Base-by-base conservation (phyloP, 768 basidiomycete genomes). In the Tulasnella sp. region DNA sequence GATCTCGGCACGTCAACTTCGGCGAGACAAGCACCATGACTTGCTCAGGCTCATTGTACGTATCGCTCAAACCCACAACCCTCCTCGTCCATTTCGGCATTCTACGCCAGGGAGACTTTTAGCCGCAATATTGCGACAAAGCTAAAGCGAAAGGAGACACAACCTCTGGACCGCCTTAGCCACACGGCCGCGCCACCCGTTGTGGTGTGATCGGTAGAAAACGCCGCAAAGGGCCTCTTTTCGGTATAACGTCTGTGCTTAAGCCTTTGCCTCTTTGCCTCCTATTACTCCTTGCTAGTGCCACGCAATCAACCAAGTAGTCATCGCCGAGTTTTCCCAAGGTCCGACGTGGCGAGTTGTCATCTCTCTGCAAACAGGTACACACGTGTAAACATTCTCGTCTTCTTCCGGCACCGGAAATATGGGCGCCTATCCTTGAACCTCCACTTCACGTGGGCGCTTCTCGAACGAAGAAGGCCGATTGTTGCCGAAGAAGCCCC, bases 341-440 rank as follows among this genome's bases (percentile, higher is more conserved):
- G 26, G 61, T 23, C 32, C 61, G 61, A 67, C 61, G 61, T 67
- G 61, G 61, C 61, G 61, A 67, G 32, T 35, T 35, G 35, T 35
- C 2, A 23, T 20, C 51, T 7, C 5, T 51, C 11, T 13, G 26
- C 44, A 15, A 35, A 35, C 15, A 35, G 32, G 55, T 35, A 67
- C 61, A 67, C 61, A 67, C 29, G 26, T 26, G 61, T 67, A 67
- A 67, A 67, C 61, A 67, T 67, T 67, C 61, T 67, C 61, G 61
- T 67, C 61, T 67, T 67, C 61, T 67, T 67, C 61, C 61, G 61
- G 61, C 32, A 67, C 61, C 61, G 61, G 61, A 16, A 67, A 2
- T 35, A 35, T 67, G 61, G 61, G 61, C 61, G 61, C 61, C 32
- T 67, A 67, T 67, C 35, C 5, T 35, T 23, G 5, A 29, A 29